phyloP scores from a whole-genome alignment of 2,329 filamentous ascomycete genomes.

The Fusarium palustre region DNA sequence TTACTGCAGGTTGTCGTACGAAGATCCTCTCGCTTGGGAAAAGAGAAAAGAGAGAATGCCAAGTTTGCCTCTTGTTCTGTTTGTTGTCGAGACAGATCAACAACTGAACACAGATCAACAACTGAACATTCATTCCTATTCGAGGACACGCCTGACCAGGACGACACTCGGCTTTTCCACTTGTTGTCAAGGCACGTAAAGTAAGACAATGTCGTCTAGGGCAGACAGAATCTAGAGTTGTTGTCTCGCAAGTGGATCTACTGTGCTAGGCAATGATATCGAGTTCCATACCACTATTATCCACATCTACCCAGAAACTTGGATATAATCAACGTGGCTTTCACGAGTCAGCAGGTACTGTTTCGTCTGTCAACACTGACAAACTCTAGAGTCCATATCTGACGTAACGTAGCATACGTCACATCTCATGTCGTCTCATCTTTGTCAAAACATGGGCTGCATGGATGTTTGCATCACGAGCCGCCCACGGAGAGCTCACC shows the following conservation, averaged over 20 bases:
- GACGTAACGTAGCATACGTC: slow-evolving; percentile 10
- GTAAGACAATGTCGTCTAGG: background rate
- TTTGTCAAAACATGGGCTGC: background rate
- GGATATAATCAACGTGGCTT: slow-evolving; percentile 5
- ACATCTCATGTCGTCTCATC: background rate
- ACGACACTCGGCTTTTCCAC: background rate
- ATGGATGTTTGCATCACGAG: slow-evolving; percentile 11
- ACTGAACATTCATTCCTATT: background rate
- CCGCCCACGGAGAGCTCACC: slow-evolving; percentile 20
- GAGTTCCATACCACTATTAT: background rate
- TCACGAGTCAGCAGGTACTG: slow-evolving; percentile 1
- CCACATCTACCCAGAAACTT: background rate
- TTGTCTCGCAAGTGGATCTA: slow-evolving; percentile 2
- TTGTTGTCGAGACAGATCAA: background rate
- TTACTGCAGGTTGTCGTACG: no score
- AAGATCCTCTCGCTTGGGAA: background rate
- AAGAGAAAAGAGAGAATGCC: background rate
- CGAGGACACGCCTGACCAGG: background rate
- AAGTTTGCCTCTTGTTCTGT: background rate
- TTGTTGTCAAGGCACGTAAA: background rate
- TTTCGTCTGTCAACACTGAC: background rate
- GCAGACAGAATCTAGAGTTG: background rate
- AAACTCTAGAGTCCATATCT: background rate
- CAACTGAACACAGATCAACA: background rate
- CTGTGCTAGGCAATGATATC: background rate